A percentile compares a stretch with the other conserved stretches of the same genome.
Evolutionary conservation across 306 rosid species (phyloP).

Genomic region (Medicago lupulina): DNA sequence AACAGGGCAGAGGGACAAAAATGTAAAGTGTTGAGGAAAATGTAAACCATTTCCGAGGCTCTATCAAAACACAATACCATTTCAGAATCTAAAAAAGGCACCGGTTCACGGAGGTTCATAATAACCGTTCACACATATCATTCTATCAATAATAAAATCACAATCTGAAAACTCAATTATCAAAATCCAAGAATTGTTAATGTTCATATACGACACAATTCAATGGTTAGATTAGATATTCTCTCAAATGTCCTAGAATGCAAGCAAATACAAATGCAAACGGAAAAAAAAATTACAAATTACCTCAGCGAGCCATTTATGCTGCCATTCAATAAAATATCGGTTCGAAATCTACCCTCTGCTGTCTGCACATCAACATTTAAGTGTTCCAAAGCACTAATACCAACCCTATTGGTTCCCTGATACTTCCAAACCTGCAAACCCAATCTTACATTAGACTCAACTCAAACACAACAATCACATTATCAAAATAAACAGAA

Average conservation of each 20-base stretch:
- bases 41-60: neutral
- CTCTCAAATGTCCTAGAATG: neutral
- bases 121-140: neutral
- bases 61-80: constrained; percentile 13
- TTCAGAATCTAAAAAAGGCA: constrained; percentile 18
- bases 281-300: constrained; percentile 12
- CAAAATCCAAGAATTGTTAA: neutral
- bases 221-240: constrained; percentile 21
- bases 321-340: constrained; percentile 68
- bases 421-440: constrained; percentile 83
- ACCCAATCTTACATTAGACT: constrained; percentile 7
- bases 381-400: constrained; percentile 74
- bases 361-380: constrained; percentile 55
- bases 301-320: constrained; percentile 72
- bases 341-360: constrained; percentile 63
- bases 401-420: constrained; percentile 54
- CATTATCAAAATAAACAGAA: neutral
- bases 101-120: neutral
- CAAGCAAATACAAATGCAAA: constrained; percentile 32
- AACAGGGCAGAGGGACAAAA: neutral
- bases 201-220: constrained; percentile 12
- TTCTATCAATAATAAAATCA: constrained; percentile 8
- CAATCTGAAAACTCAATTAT: neutral
- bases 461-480: neutral
- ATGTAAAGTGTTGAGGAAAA: neutral